Evolutionary conservation across 1,284 basidiomycete genomes (phyloP).

Genomic region (Violaceomyces palustris): DNA sequence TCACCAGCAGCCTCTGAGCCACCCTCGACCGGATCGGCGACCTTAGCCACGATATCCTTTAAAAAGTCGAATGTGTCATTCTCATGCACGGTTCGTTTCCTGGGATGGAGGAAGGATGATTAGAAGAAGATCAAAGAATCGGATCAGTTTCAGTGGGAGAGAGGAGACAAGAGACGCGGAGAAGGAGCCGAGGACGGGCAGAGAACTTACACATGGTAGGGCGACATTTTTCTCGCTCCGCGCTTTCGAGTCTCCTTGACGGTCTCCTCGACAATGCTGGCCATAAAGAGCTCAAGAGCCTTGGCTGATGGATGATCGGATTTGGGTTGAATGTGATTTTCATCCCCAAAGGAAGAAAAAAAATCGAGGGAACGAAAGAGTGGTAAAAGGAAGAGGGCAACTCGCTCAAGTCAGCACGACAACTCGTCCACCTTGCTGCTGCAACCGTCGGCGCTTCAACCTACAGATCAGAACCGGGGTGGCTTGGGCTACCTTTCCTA

Average conservation of each 20-base stretch:
- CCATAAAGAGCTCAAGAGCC: slow-evolving; percentile 89
- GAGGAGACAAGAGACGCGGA: not conserved
- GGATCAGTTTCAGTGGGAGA: slow-evolving; percentile 1
- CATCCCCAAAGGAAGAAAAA: too few relatives aligned
- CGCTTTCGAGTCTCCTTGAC: slow-evolving; percentile 73
- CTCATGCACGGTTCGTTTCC: slow-evolving; percentile 86
- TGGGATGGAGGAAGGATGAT: slow-evolving; percentile 51
- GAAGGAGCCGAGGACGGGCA: slow-evolving; percentile 1
- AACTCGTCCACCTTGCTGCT: too few relatives aligned
- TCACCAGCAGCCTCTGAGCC: slow-evolving; percentile 13
- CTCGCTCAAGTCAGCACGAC: too few relatives aligned
- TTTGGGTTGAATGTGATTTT: too few relatives aligned
- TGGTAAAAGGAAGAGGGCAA: too few relatives aligned
- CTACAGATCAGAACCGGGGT: slow-evolving; percentile 95
- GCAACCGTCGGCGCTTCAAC: slow-evolving; percentile 54
- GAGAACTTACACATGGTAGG: slow-evolving; percentile 85
- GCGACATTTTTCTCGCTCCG: slow-evolving; percentile 83
- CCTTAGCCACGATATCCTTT: slow-evolving; percentile 82
- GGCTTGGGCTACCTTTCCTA: slow-evolving; percentile 95
- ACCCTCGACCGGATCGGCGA: slow-evolving; percentile 72
- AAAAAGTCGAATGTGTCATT: slow-evolving; percentile 91
- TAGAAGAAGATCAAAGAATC: slow-evolving; percentile 1
- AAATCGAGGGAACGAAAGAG: too few relatives aligned
- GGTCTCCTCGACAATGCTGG: slow-evolving; percentile 76
- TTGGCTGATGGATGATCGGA: slow-evolving; percentile 69